A percentile compares a stretch with the other conserved stretches of the same genome.
Conservation (phyloP, 768 basidiomycete species). For the Kondoa subrosea region DNA sequence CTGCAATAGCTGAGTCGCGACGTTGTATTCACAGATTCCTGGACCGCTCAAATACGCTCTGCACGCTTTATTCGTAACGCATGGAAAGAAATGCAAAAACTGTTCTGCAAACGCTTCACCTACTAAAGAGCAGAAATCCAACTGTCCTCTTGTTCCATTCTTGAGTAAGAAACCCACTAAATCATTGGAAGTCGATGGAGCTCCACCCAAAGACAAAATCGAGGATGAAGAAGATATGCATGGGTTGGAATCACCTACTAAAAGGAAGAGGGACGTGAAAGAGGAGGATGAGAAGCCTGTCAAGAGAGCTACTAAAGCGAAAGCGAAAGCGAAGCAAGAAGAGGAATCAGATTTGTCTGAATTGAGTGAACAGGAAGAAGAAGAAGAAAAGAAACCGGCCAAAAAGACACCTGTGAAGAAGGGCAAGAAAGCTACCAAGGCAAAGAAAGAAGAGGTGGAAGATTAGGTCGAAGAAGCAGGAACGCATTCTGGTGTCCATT, state of each 20-base stretch:
- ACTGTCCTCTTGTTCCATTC: constrained; percentile 2
- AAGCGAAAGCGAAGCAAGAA: too few species aligned
- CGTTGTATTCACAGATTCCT: constrained; percentile 17
- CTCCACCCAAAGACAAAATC: neutral
- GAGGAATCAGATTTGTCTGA: too few species aligned
- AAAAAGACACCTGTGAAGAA: neutral
- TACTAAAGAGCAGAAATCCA: constrained; percentile 1
- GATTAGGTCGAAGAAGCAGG: neutral
- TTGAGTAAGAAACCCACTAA: neutral
- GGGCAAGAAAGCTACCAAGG: neutral
- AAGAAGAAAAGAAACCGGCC: neutral
- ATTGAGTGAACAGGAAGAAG: too few species aligned
- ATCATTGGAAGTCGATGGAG: neutral
- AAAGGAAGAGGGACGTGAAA: neutral
- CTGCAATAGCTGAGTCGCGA: constrained; percentile 21
- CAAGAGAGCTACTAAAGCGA: too few species aligned
- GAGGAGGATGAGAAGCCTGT: too few species aligned
- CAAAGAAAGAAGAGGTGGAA: neutral
- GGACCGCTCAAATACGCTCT: constrained; percentile 23
- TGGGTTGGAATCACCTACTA: neutral
- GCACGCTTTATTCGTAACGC: constrained; percentile 24
- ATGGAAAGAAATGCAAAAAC: constrained; percentile 24
- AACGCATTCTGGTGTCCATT: too few species aligned
- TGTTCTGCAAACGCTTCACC: constrained; percentile 24
- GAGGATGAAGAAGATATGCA: neutral